These are phyloP conservation scores for Stenocarpella maydis DNA, from an alignment of 2,329 filamentous ascomycete genomes.

Conservation along the genomic window DNA sequence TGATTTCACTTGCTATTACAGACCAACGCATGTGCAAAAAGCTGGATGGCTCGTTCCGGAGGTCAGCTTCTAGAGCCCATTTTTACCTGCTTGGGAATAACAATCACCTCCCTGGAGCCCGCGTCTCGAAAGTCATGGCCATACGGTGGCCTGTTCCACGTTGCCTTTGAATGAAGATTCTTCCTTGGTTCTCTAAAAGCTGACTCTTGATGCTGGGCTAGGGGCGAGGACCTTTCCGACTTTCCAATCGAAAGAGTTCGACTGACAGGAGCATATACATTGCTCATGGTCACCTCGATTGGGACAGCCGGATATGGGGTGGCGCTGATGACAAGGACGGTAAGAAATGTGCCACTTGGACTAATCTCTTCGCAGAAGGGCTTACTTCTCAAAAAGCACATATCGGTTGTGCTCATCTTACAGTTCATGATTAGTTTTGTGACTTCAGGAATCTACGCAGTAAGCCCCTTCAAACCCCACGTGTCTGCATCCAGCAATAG, in stretches of 20 bases:
- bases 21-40: neutral
- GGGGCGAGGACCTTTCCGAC: neutral
- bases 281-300: neutral
- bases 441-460: neutral
- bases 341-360: neutral
- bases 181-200: too few species aligned
- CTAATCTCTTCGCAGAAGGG: neutral
- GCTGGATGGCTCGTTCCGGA: neutral
- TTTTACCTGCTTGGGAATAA: too few species aligned
- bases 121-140: too few species aligned
- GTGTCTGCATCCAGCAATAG: neutral
- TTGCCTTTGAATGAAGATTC: too few species aligned
- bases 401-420: slow-evolving; percentile 5
- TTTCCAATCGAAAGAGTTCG: slow-evolving; percentile 2
- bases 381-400: neutral
- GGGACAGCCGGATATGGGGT: neutral
- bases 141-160: too few species aligned
- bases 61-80: too few species aligned
- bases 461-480: neutral
- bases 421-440: slow-evolving; percentile 3
- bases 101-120: too few species aligned
- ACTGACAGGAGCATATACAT: slow-evolving; percentile 1
- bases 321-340: neutral
- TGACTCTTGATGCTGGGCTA: too few species aligned
- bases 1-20: neutral